Conservation (phyloP, 2,329 filamentous ascomycete genomes). For the Colletotrichum euphorbiae region DNA sequence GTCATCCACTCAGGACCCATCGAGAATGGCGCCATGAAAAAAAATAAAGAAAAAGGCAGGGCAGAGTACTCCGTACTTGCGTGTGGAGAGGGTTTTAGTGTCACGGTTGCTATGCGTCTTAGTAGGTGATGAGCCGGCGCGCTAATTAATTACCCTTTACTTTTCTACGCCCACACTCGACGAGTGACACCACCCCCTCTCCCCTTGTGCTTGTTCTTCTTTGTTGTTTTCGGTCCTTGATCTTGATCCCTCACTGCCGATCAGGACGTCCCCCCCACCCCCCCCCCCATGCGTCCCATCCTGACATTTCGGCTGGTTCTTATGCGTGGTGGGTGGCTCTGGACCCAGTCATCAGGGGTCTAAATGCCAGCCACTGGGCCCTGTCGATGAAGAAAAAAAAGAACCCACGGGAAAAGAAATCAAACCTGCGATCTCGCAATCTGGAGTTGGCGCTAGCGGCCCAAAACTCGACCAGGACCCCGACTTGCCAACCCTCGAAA, state of each 20-base stretch:
- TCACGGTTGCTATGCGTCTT: too few relatives aligned
- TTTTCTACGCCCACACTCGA: too few relatives aligned
- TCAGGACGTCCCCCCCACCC: not conserved
- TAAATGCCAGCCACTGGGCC: not conserved
- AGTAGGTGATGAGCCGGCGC: too few relatives aligned
- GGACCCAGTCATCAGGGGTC: slow-evolving; percentile 9
- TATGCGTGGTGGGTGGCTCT: not conserved
- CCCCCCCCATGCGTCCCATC: not conserved
- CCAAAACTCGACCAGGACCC: slow-evolving; percentile 35
- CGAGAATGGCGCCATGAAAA: not conserved
- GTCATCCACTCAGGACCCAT: slow-evolving; percentile 6
- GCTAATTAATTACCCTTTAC: too few relatives aligned
- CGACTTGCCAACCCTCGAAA: slow-evolving; percentile 33
- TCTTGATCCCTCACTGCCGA: too few relatives aligned
- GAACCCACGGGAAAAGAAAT: slow-evolving; percentile 23
- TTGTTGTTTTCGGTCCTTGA: too few relatives aligned
- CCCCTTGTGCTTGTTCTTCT: too few relatives aligned
- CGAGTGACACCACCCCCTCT: too few relatives aligned
- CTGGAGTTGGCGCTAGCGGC: slow-evolving; percentile 35
- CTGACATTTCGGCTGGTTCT: slow-evolving; percentile 5
- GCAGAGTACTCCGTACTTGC: not conserved
- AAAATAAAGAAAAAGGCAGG: slow-evolving; percentile 15
- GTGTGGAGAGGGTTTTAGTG: too few relatives aligned
- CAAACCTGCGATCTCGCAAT: slow-evolving; percentile 31
- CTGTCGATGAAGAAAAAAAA: slow-evolving; percentile 16